Percentiles rank a stretch among this genome's conserved stretches.
These are phyloP conservation scores for Musa itinerans DNA, from an alignment of 176 grass and related monocot species.

Conservation along the genomic window DNA sequence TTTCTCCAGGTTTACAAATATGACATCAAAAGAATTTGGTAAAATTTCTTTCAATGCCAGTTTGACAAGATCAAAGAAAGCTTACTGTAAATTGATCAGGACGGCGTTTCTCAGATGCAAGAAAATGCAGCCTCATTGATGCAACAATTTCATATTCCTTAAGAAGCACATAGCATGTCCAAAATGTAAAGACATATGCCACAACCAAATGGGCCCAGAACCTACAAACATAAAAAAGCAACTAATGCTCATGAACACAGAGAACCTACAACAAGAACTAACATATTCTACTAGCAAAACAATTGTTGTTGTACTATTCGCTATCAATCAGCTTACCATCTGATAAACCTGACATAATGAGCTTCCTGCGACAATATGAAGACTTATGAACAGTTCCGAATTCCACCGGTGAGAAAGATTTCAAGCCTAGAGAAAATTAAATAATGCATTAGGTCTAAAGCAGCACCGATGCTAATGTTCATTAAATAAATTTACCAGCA, in stretches of 20 bases:
- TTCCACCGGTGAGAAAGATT: background rate
- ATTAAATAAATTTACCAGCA: background rate
- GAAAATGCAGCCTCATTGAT: slow-evolving; percentile 18
- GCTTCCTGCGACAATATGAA: too few relatives aligned
- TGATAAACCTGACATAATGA: too few relatives aligned
- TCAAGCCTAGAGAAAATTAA: background rate
- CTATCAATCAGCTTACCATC: too few relatives aligned
- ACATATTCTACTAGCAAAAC: background rate
- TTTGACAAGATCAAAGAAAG: background rate
- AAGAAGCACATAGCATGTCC: slow-evolving; percentile 14
- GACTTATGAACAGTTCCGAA: too few relatives aligned
- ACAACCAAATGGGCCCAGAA: slow-evolving; percentile 12
- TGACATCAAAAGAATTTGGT: background rate
- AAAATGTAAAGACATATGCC: slow-evolving; percentile 14
- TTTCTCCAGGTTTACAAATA: too few relatives aligned
- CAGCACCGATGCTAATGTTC: background rate
- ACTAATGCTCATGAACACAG: background rate
- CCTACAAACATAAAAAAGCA: background rate
- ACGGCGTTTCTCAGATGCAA: slow-evolving; percentile 10
- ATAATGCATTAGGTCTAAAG: background rate
- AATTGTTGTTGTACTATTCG: background rate
- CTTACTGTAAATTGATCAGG: slow-evolving; percentile 20
- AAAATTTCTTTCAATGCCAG: background rate
- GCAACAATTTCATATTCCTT: slow-evolving; percentile 14
- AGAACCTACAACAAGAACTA: background rate